Base-by-base conservation (phyloP, 2,329 filamentous ascomycete species). In the Arthrobotrys iridis region DNA sequence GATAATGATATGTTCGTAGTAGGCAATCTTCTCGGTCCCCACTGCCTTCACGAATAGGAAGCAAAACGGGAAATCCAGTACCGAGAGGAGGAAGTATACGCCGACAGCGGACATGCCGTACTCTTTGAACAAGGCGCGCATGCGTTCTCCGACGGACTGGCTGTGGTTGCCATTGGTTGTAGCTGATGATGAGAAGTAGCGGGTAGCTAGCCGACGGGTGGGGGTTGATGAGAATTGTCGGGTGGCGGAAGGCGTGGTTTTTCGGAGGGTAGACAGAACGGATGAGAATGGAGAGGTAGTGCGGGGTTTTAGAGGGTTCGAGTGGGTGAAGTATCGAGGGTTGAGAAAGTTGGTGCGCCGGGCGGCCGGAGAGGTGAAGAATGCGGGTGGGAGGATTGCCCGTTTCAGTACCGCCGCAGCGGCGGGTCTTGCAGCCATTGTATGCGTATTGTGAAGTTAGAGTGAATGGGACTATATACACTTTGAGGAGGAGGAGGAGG, bases 91-190 rank as follows among this genome's bases (percentile, higher is more conserved):
- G 8, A 97, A 83, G 82, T 99, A 99, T 11, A 99, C 92, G n/a
- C 93, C 94, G 3, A 97, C 83, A 0, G 93, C 93, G 2, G 91
- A 87, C 93, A 93, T 98, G 41, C 95, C 95, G 82, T 99, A 99
- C 82, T 98, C 94, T 77, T 90, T 89, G 1, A 91, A 93, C 48
- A 99, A 87, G 81, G 92, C 93, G 83, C 90, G 93, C 81, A 98
- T 84, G 24, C 90, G 87, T 77, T 89, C 88, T 1, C 89, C 90
- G 43, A 95, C 82, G 5, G 89, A 72, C 11, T 72, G 74, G 18
- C 50, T 55, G 37, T 59, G 46, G 68, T 35, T 76, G n/a, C 30
- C 43, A 28, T 57, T 45, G 4, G 66, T 30, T 26, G 33, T 45
- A 10, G 28, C 18, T 2, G 46, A 52, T 7, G 50, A 55, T 4